Evolutionary conservation across 768 basidiomycete species (phyloP), one percentile per base, ranked within the genome.

Genomic region (Mycena floridula): DNA sequence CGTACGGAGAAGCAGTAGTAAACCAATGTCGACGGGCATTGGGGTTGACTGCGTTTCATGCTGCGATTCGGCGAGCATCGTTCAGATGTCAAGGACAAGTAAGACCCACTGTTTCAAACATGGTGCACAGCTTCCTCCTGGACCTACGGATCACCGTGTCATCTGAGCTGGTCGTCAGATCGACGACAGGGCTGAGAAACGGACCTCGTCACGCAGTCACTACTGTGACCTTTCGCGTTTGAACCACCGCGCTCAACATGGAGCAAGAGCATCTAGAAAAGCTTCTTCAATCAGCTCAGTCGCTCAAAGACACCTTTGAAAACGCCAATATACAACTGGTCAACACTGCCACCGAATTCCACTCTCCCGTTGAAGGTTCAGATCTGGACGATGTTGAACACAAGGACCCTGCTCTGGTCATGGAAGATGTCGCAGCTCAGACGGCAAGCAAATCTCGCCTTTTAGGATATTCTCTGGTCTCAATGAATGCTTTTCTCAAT

Each of bases 351-450:
- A 45, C 54, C 12, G 63, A 68, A 21, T 65, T 74, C 36, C 63
- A 67, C 37, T 49, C 65, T 7, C 61, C 58, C 3, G 70, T 71
- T 24, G 68, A 70, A 21, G 56, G 51, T 13, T 52, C 57, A 3
- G 71, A 73, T 30, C 54, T 56, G 2, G 69, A 67, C 23, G 67
- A 67, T 16, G 44, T 51, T 0, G 57, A 60, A 28, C 48, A 63
- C 21, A 73, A 65, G 45, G 80, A 82, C 54, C 81, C 81, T 2
- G 72, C 68, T 0, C 64, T 82, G 6, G 70, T 83, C 9, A 72
- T 74, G 21, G 70, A 67, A 30, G 78, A 85, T 47, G 74, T 86
- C 5, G 67, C 72, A 20, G 70, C 73, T 7, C 82, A 85, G 47
- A 69, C 74, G 27, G 85, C 84, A 43, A n/a, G 82, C 57, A 5